These are phyloP conservation scores for Biscogniauxia mediterranea DNA, from an alignment of 2,329 filamentous ascomycete genomes.

Conservation along the genomic window DNA sequence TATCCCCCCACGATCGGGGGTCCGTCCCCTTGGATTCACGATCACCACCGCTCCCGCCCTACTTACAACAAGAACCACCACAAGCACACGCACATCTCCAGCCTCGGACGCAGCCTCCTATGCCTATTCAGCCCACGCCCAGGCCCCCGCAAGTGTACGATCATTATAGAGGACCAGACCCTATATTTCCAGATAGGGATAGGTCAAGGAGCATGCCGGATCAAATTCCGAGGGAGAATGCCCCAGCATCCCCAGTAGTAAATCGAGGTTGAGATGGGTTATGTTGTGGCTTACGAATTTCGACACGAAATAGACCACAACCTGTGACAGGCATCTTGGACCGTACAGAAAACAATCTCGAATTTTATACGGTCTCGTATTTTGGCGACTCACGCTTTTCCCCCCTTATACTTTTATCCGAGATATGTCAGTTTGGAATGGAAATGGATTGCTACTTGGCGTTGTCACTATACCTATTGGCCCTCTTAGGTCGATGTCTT, in stretches of 20 bases:
- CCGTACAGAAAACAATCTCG: conserved; percentile 10
- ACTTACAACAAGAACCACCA: conserved; percentile 25
- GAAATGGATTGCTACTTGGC: conserved; percentile 13
- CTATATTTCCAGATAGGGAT: conserved; percentile 35
- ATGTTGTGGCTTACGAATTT: not conserved
- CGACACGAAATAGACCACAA: conserved; percentile 1
- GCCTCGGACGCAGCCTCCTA: conserved; percentile 25
- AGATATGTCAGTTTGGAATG: conserved; percentile 14
- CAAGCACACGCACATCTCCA: conserved; percentile 26
- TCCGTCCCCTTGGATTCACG: conserved; percentile 23
- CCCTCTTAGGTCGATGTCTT: conserved; percentile 7
- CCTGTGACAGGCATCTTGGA: conserved; percentile 8
- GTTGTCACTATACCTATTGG: conserved; percentile 21
- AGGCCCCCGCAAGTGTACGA: conserved; percentile 25
- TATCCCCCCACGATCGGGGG: conserved; percentile 30
- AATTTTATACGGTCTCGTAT: not conserved
- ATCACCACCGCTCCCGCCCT: conserved; percentile 28
- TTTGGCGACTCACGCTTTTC: too few species aligned
- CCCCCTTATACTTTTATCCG: not conserved
- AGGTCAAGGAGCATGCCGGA: conserved; percentile 30
- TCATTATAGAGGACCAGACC: conserved; percentile 28
- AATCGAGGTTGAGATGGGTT: conserved; percentile 25
- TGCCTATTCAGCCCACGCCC: conserved; percentile 25
- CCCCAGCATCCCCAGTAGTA: conserved; percentile 28
- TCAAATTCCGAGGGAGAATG: conserved; percentile 23